These are phyloP conservation scores for Botrytis fabae DNA, from an alignment of 2,329 filamentous ascomycete species.

Conservation along the genomic window DNA sequence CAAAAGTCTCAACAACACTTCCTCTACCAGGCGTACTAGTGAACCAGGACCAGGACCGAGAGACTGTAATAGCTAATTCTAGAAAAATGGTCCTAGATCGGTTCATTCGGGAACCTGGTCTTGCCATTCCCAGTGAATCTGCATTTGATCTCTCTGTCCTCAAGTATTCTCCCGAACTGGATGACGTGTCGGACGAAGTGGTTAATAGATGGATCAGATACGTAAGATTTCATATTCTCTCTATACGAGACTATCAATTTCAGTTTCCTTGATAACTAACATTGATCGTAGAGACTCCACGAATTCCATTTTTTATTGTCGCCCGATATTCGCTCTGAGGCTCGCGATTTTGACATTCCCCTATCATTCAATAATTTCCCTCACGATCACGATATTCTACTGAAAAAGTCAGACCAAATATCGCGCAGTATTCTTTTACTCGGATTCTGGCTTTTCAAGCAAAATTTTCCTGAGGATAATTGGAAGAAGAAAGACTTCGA, in stretches of 20 bases:
- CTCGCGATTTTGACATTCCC: too few relatives aligned
- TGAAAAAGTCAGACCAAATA: too few relatives aligned
- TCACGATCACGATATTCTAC: too few relatives aligned
- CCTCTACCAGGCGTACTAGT: too few relatives aligned
- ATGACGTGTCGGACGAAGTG: not conserved
- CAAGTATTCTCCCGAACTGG: not conserved
- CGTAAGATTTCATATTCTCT: not conserved
- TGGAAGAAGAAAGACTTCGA: too few relatives aligned
- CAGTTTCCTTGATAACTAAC: not conserved
- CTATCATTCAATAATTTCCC: too few relatives aligned
- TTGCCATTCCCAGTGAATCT: accelerated
- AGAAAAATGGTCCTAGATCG: not conserved
- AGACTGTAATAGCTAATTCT: too few relatives aligned
- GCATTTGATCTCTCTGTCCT: not conserved
- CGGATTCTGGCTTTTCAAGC: not conserved
- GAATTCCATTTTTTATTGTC: too few relatives aligned
- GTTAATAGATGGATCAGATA: accelerated
- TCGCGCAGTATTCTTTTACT: not conserved
- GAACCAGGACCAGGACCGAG: not conserved
- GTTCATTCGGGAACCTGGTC: accelerated
- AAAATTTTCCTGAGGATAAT: too few relatives aligned
- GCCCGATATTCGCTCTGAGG: too few relatives aligned
- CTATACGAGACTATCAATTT: not conserved
- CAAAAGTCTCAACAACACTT: not conserved
- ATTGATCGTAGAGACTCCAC: not conserved